Base-by-base conservation (phyloP, 768 basidiomycete genomes). In the Tephrocybe sp. region DNA sequence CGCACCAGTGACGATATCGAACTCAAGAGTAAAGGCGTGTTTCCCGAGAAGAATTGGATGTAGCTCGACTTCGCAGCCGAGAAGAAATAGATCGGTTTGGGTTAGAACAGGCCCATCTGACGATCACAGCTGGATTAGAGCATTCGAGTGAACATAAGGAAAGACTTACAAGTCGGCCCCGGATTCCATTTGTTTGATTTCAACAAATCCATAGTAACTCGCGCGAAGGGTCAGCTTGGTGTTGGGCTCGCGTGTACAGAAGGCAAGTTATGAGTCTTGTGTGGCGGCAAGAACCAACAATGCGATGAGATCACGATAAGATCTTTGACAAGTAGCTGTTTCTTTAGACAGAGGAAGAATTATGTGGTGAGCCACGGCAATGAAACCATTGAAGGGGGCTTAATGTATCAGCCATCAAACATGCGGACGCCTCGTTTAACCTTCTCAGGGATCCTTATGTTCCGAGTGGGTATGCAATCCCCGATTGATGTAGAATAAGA, bases 11-110 rank as follows among this genome's bases (percentile, higher is more conserved):
- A 79, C 70, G 4, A 92, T 67, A 60, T 87, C 85, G 71, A 92
- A 89, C 41, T 84, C 75, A 13, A 92, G 79, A 54, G 82, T 82
- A 67, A 87, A 85, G 6, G 47, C 54, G 54, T 70, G 62, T 22
- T 71, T 67, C 57, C 77, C 77, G 33, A 74, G 72, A 11, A 93
- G 77, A 62, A 91, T 83, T 4, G 90, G 90, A 59, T 93, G 76
- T 30, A 92, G 62, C 60, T 87, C 80, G 2, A 92, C 74, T 13
- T 84, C 79, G 4, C 81, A 77, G 39, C 79, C 75, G 49, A 93
- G 78, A 3, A 92, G 78, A 65, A 90, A 93, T 12, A 93, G 75
- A 61, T 92, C 90, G 0, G 88, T 90, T 61, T 87, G 87, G 2
- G 80, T 78, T 12, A 92, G 75, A 5, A 92, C 80, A 5, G 90